These are phyloP conservation scores for Linnemannia elongata DNA, from an alignment of 192 early-diverging fungal genomes.

Conservation along the genomic window DNA sequence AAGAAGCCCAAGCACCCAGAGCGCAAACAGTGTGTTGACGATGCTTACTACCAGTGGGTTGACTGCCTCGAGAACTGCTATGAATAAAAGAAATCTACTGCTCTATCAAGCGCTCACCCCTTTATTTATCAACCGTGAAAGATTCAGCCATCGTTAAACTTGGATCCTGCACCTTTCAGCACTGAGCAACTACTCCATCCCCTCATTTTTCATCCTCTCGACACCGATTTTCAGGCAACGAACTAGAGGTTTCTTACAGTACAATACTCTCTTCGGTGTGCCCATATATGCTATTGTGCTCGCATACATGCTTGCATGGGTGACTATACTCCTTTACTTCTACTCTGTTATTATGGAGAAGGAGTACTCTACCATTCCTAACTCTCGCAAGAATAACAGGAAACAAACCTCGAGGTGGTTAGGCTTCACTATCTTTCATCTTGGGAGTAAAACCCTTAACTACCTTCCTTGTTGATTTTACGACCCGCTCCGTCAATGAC, in stretches of 20 bases:
- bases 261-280: not conserved
- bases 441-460: too few species aligned
- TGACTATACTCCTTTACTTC: not conserved
- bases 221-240: not conserved
- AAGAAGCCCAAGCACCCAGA: slow-evolving; percentile 1
- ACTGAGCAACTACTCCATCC: not conserved
- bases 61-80: slow-evolving; percentile 14
- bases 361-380: too few species aligned
- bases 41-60: not conserved
- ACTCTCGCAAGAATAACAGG: too few species aligned
- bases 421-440: not conserved
- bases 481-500: too few species aligned
- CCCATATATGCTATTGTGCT: not conserved
- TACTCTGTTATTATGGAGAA: not conserved
- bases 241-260: not conserved
- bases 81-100: not conserved
- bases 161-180: not conserved
- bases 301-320: not conserved
- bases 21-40: slow-evolving; percentile 5
- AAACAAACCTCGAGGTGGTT: not conserved
- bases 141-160: not conserved
- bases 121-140: not conserved
- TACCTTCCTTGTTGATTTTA: too few species aligned
- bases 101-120: not conserved
- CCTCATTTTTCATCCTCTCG: not conserved